Evolutionary conservation across 805 yeast genomes (phyloP).

Genomic region (Metschnikowia borealis): DNA sequence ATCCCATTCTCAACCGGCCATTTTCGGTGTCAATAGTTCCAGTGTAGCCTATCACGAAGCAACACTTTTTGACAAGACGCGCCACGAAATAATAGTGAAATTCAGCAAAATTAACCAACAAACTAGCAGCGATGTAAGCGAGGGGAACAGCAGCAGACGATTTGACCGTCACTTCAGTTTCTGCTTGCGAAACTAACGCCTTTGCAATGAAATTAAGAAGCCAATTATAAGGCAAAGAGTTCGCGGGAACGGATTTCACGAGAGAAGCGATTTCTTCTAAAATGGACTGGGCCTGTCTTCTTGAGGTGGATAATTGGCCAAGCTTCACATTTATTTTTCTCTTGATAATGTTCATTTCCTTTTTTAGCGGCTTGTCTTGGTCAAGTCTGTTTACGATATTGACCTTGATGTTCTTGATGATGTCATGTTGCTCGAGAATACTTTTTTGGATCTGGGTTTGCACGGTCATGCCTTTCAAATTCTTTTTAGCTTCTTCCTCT

Average conservation of each 20-base stretch:
- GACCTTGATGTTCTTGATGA: constrained; percentile 54
- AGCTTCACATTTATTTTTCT: constrained; percentile 82
- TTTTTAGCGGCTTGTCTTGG: constrained; percentile 49
- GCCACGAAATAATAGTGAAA: constrained; percentile 62
- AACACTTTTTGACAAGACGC: constrained; percentile 87
- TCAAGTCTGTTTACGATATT: constrained; percentile 54
- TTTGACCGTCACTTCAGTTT: constrained; percentile 80
- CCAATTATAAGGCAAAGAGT: constrained; percentile 61
- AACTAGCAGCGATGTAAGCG: constrained; percentile 56
- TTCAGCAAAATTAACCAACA: constrained; percentile 48
- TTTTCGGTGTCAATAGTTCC: constrained; percentile 74
- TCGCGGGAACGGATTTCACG: constrained; percentile 43
- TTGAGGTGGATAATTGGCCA: constrained; percentile 83
- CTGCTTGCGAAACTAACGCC: constrained; percentile 85
- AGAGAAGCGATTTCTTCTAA: constrained; percentile 47
- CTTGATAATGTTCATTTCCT: constrained; percentile 53
- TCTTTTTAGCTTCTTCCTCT: constrained; percentile 15
- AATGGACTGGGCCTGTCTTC: constrained; percentile 51
- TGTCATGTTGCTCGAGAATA: constrained; percentile 47
- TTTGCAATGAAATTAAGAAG: constrained; percentile 79
- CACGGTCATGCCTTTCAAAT: constrained; percentile 31
- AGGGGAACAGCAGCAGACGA: constrained; percentile 77
- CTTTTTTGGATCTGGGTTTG: constrained; percentile 36
- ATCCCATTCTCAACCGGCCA: constrained; percentile 84
- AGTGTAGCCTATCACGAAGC: constrained; percentile 77